A percentile compares a stretch with the other conserved stretches of the same genome.
Evolutionary conservation across 345 rosid genomes (phyloP).

Genomic region (Pistacia atlantica): DNA sequence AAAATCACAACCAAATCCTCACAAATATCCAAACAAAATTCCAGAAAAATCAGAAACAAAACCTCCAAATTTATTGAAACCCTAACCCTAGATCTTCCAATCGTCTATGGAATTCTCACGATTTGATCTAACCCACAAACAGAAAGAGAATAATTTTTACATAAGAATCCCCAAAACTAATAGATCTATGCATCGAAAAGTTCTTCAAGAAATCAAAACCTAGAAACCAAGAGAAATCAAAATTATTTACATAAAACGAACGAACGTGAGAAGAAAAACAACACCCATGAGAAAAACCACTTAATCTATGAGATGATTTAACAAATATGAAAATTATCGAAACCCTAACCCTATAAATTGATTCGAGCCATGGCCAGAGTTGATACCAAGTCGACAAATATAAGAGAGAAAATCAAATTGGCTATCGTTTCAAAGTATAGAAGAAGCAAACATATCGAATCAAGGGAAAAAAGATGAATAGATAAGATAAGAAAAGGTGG

Average conservation of each 20-base stretch:
- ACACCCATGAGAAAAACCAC: neutral
- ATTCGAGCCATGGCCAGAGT: neutral
- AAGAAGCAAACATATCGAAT: constrained; percentile 17
- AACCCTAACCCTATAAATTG: constrained; percentile 37
- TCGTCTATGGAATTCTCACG: constrained; percentile 11
- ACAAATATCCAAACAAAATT: too few relatives aligned
- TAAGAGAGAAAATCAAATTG: neutral
- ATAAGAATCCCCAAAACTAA: neutral
- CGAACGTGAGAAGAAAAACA: neutral
- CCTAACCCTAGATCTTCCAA: constrained; percentile 45
- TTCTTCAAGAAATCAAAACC: neutral
- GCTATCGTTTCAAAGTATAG: neutral
- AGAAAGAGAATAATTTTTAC: neutral
- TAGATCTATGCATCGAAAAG: constrained; percentile 23
- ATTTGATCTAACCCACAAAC: neutral
- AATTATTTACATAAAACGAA: constrained; percentile 11
- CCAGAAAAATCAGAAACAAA: neutral
- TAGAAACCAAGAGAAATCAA: neutral
- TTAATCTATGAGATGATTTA: neutral
- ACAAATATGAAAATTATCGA: constrained; percentile 13
- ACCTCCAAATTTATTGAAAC: constrained; percentile 26
- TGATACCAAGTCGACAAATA: constrained; percentile 19
- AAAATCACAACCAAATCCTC: too few relatives aligned
- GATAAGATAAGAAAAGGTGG: neutral
- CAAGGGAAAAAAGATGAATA: constrained; percentile 15